Percentiles rank a stretch among this genome's conserved stretches.
These are phyloP conservation scores for Alternaria sp. DNA, from an alignment of 2,329 filamentous ascomycete species.

Conservation along the genomic window DNA sequence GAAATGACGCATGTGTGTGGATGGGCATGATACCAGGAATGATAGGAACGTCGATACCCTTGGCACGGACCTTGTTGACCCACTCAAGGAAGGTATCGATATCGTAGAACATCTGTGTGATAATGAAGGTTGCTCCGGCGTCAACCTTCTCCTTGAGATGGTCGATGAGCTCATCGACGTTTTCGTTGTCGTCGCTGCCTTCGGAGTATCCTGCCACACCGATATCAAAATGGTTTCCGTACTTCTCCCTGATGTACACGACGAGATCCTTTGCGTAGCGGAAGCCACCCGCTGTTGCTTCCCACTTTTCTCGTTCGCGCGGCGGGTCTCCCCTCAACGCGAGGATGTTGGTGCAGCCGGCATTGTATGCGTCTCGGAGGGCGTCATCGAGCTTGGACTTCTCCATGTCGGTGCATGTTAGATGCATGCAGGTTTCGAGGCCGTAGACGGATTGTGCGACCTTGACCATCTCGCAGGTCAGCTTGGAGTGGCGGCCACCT, in stretches of 20 bases:
- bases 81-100: slow-evolving; percentile 92
- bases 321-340: slow-evolving; percentile 93
- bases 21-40: slow-evolving; percentile 93
- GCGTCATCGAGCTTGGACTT: slow-evolving; percentile 89
- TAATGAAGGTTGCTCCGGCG: slow-evolving; percentile 89
- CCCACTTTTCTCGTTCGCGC: slow-evolving; percentile 92
- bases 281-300: slow-evolving; percentile 84
- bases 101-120: slow-evolving; percentile 99
- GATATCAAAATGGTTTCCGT: slow-evolving; percentile 94
- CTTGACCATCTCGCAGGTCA: slow-evolving; percentile 97
- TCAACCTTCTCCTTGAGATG: slow-evolving; percentile 98
- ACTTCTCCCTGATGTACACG: slow-evolving; percentile 78
- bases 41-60: slow-evolving; percentile 84
- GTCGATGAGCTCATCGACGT: slow-evolving; percentile 83
- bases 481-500: slow-evolving; percentile 85
- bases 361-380: slow-evolving; percentile 85
- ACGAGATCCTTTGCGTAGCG: slow-evolving; percentile 92
- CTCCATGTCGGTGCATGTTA: slow-evolving; percentile 99
- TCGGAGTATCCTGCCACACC: slow-evolving; percentile 97
- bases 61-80: slow-evolving; percentile 84
- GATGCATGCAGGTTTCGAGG: slow-evolving; percentile 97
- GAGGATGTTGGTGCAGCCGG: slow-evolving; percentile 96
- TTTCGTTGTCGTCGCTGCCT: slow-evolving; percentile 90
- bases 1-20: slow-evolving; percentile 91
- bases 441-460: slow-evolving; percentile 95